phyloP scores from a whole-genome alignment of 768 basidiomycete species.

The Harrya chromipes region DNA sequence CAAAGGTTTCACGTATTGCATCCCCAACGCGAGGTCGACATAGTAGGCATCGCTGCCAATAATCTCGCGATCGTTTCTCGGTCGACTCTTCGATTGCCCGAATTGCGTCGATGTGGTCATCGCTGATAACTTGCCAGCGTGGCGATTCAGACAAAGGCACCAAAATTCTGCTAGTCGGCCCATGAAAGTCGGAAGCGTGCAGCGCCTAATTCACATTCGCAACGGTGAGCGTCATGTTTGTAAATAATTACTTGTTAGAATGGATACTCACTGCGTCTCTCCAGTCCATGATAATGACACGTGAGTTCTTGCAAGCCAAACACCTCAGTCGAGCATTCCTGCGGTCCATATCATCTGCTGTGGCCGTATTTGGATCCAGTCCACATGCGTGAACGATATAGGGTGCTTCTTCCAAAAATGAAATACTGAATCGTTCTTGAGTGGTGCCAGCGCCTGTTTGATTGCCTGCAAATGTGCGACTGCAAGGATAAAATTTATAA shows the following conservation, averaged over 20 bases:
- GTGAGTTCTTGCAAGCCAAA: background rate
- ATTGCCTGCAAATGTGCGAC: background rate
- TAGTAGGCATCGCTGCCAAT: background rate
- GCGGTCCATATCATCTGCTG: slow-evolving; percentile 8
- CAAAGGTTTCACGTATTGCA: background rate
- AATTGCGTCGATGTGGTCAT: background rate
- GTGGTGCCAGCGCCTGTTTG: background rate
- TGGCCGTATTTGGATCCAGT: slow-evolving; percentile 7
- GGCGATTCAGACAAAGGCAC: background rate
- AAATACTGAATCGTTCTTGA: background rate
- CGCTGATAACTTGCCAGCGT: background rate
- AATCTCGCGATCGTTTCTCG: background rate
- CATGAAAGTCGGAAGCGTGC: background rate
- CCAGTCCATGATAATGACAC: background rate
- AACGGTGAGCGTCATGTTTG: background rate
- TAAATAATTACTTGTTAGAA: background rate
- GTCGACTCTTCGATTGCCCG: background rate
- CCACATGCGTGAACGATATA: slow-evolving; percentile 3
- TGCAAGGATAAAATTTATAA: background rate
- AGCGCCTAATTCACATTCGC: background rate
- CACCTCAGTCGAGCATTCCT: slow-evolving; percentile 5
- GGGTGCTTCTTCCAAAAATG: background rate
- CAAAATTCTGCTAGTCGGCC: too few species aligned
- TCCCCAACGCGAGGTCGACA: background rate
- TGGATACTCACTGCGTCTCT: slow-evolving; percentile 1